Base-by-base conservation (phyloP, 371 early-diverging fungal species). In the Umbelopsis sp. region DNA sequence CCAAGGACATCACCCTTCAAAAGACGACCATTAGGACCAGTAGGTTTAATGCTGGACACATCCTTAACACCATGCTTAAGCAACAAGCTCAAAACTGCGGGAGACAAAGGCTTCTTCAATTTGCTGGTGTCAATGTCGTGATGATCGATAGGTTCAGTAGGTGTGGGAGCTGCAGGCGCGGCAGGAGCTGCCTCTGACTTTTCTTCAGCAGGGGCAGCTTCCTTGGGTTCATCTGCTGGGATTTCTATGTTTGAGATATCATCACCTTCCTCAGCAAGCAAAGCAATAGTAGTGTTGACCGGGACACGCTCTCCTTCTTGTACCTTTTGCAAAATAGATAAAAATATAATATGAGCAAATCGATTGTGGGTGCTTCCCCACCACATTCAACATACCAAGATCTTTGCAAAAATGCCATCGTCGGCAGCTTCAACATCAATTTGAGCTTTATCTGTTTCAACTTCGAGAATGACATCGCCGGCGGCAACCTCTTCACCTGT, bases 401-500 rank as follows among this genome's bases (percentile, higher is more conserved):
- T 94, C 86, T 96, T 95, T 65, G 95, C 98, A 50, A 98, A 79
- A 65, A 94, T 87, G 44, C 98, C 98, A 74, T 98, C 97, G 45
- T 98, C 98, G 71, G 91, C 89, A 66, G 94, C 95, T 76, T 98
- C 98, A 24, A 97, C 95, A 74, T 97, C 97, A 90, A 98, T 98
- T 82, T 95, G 94, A 10, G 98, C 98, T 85, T 98, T 98, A 77
- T 98, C 98, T 4, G 98, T 97, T 78, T 97, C 97, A 65, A 98
- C 91, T 82, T 96, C 96, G 37, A 93, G 85, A 20, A 97, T 77
- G 44, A 95, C 88, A 71, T 97, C 97, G 41, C 98, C 98, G 48
- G 95, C 92, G 63, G 79, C 51, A 73, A 96, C 90, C 64, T 84
- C 74, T 66, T 97, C 96, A 37, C 98, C 95, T 82, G 87, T 16